Conservation (phyloP, 2,329 filamentous ascomycete genomes). For the Zymoseptoria crescenta region DNA sequence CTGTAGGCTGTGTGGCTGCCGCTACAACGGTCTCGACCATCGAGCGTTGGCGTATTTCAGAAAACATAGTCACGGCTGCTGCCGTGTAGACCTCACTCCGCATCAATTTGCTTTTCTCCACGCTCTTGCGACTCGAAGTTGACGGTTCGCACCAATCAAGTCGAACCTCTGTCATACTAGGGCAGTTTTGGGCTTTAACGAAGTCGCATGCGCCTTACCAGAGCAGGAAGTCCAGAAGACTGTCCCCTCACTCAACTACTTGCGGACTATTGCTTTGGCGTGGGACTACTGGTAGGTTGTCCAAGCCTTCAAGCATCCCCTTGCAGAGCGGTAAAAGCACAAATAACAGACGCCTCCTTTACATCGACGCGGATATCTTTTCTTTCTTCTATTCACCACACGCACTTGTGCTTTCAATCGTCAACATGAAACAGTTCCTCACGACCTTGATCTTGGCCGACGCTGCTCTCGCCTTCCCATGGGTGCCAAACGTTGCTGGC, state of each 20-base stretch:
- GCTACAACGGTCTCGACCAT: neutral
- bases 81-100: neutral
- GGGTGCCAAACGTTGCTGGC: constrained; percentile 30
- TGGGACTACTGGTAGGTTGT: no score
- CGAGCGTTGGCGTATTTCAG: neutral
- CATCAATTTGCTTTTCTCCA: neutral
- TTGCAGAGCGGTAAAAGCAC: no score
- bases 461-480: constrained; percentile 32
- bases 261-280: no score
- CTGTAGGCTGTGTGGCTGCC: neutral
- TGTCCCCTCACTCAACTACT: no score
- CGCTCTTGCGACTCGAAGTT: neutral
- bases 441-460: constrained; percentile 20
- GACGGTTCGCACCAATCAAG: neutral
- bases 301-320: no score
- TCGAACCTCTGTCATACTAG: neutral
- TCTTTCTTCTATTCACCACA: neutral
- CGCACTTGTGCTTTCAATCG: no score
- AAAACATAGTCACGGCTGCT: neutral
- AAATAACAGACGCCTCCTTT: no score
- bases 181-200: neutral
- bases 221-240: neutral
- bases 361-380: neutral
- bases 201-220: neutral
- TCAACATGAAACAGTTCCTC: constrained; percentile 22